A percentile compares a stretch with the other conserved stretches of the same genome.
Conservation (phyloP, 78 protist genomes). For the Paratrimastix pyriformis region DNA sequence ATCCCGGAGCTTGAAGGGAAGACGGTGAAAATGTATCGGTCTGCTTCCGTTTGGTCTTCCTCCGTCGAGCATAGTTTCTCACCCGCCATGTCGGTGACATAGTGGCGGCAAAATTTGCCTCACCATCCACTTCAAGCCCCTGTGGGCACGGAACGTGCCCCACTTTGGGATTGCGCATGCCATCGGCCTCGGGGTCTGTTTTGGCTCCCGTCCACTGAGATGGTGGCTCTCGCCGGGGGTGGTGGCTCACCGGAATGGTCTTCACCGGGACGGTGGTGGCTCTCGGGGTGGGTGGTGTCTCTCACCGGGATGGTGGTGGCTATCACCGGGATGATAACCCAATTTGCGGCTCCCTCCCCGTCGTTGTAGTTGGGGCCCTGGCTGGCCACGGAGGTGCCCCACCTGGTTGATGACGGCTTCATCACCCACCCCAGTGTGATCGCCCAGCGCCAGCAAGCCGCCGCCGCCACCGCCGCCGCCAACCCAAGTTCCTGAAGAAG, state of each 20-base stretch:
- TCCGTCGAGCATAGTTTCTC: background rate
- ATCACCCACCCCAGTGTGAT: conserved; percentile 12
- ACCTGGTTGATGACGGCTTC: conserved; percentile 50
- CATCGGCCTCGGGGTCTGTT: conserved; percentile 81
- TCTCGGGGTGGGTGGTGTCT: too few relatives aligned
- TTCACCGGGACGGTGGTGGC: too few relatives aligned
- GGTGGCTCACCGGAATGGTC: too few relatives aligned
- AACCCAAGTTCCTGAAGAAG: too few relatives aligned
- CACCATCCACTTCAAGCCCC: conserved; percentile 84
- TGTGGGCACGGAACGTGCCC: conserved; percentile 89
- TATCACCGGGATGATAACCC: background rate
- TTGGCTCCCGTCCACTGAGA: too few relatives aligned
- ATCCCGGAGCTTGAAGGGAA: conserved; percentile 88
- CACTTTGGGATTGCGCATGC: conserved; percentile 93
- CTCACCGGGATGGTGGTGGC: too few relatives aligned
- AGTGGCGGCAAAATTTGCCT: conserved; percentile 93
- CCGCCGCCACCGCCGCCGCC: too few relatives aligned
- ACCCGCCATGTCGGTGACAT: conserved; percentile 1
- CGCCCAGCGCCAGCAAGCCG: too few relatives aligned
- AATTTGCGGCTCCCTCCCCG: background rate
- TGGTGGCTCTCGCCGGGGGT: too few relatives aligned
- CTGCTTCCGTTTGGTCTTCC: background rate
- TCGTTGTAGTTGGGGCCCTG: conserved; percentile 75
- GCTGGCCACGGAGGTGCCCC: conserved; percentile 91
- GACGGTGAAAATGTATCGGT: conserved; percentile 66